Evolutionary conservation across 345 rosid genomes (phyloP), one percentile per base, ranked within the genome.

Genomic region (Clausena lansium): DNA sequence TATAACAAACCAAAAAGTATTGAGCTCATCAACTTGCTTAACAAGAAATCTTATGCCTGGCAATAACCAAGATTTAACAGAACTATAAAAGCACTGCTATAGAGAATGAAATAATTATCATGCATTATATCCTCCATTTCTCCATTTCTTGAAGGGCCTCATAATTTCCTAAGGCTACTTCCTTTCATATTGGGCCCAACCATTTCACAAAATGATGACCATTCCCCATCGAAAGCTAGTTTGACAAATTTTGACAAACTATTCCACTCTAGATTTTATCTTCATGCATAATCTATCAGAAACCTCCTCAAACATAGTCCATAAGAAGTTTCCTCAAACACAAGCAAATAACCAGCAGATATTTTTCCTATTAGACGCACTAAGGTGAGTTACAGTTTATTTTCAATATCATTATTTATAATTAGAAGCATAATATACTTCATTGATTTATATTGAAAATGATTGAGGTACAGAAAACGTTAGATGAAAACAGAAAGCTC

Each of bases 1-100:
- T 96, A 82, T 70, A 85, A 74, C 70, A 73, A 69, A 73, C 20
- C 20, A 52, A 74, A 28, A 14, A 52, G 24, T 2, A n/a, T 7
- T 28, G 60, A 28, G 72, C 59, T 75, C 61, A 74, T 60, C 2
- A 68, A 78, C 50, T 73, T 41, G 66, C 52, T 7, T 6, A 39
- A 79, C 57, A 35, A 38, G 15, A 41, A 67, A 28, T 33, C 41
- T 52, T 38, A 2, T 77, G 14, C 67, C 11, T 28, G 72, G 62
- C n/a, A 54, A 39, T 54, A n/a, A 57, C 55, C 60, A 76, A 35
- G 24, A 76, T 45, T 47, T 11, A 63, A 66, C 54, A 65, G 27
- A 76, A 66, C 35, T 25, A 50, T 27, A 57, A 25, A 6, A 8
- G 11, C 19, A 60, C 20, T 41, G 17, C 36, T 41, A 17, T 4